Base-by-base conservation (phyloP, 73 alveolate species). In the Effrenium voratum region DNA sequence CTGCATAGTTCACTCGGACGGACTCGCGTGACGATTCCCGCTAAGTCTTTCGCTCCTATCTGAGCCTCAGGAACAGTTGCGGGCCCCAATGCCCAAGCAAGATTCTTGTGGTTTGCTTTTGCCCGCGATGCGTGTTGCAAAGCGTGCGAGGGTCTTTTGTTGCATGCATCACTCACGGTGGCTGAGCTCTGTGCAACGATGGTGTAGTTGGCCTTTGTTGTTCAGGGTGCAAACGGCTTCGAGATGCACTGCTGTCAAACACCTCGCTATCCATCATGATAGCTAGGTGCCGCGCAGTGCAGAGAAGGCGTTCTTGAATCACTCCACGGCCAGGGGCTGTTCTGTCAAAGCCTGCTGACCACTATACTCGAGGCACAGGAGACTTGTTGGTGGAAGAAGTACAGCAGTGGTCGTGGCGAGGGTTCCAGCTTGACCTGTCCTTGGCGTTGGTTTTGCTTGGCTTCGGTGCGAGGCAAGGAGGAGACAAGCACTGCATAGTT, bases 11-110 rank as follows among this genome's bases (percentile, higher is more conserved):
- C 93, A 82, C 93, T 82, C 93, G 59, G 93, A 82, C 43, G 26
- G 49, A 66, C 26, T 40, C n/a, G 1, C 55, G 47, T 75, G 50
- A 50, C 76, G 50, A 49, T 2, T 5, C 41, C 41, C 22, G 41
- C 76, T 19, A 82, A 26, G 93, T 82, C 93, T 82, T 82, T 82
- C 93, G 93, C 93, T 82, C 93, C 93, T 82, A 82, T 82, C 93
- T 49, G 93, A 82, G 93, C 60, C 75, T 49, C 55, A 2, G 3
- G n/a, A n/a, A n/a, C n/a, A n/a, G n/a, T n/a, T n/a, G n/a, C n/a
- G n/a, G n/a, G n/a, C n/a, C n/a, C n/a, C n/a, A n/a, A n/a, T n/a
- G n/a, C n/a, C n/a, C n/a, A n/a, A n/a, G n/a, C n/a, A n/a, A n/a
- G n/a, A n/a, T n/a, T n/a, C n/a, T n/a, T n/a, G n/a, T n/a, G n/a